Evolutionary conservation across 306 rosid genomes (phyloP).

Genomic region (Vigna angularis): DNA sequence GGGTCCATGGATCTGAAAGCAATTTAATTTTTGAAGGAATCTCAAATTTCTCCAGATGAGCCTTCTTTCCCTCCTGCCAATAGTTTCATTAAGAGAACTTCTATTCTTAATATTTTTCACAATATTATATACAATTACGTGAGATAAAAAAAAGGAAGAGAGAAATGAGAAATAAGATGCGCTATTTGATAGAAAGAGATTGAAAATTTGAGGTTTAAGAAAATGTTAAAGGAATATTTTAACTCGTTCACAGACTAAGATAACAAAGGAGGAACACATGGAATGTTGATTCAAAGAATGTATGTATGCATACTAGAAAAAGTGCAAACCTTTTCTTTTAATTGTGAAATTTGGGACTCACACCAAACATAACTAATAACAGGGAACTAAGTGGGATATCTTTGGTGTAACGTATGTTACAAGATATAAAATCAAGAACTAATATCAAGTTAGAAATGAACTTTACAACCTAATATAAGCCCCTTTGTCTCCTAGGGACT

Average conservation of each 20-base stretch:
- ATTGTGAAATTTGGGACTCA: background rate
- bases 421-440: background rate
- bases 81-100: background rate
- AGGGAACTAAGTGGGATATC: slow-evolving; percentile 10
- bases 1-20: slow-evolving; percentile 80
- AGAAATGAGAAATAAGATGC: background rate
- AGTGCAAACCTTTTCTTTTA: background rate
- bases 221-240: background rate
- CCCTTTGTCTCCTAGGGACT: background rate
- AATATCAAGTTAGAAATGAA: background rate
- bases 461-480: slow-evolving; percentile 21
- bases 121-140: background rate
- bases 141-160: background rate
- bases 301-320: background rate
- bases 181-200: background rate
- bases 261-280: slow-evolving; percentile 27
- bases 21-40: slow-evolving; percentile 76
- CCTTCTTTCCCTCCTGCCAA: slow-evolving; percentile 81
- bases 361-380: background rate
- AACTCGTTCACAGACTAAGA: background rate
- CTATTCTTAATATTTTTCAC: background rate
- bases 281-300: slow-evolving; percentile 1
- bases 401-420: background rate
- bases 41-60: slow-evolving; percentile 74
- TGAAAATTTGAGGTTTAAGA: background rate